Evolutionary conservation across 2,329 filamentous ascomycete genomes (phyloP), one percentile per base, ranked within the genome.

Genomic region (Hymenoscyphus albidus): DNA sequence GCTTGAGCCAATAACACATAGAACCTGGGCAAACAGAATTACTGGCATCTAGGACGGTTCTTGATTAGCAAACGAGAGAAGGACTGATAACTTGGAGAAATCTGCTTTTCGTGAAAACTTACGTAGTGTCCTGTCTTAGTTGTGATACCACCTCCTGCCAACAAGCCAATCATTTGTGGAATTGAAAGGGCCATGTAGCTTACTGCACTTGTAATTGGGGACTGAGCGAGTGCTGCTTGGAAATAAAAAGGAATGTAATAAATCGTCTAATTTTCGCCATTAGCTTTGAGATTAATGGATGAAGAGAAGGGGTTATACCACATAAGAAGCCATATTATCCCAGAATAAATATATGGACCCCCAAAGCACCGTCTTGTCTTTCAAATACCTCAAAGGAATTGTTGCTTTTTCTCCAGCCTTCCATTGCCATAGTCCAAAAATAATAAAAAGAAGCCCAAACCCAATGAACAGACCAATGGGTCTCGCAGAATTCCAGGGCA

Each of bases 161-260:
- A 14, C 9, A 59, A 31, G 22, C 27, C 38, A 31, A 59, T 10
- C 14, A 59, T 59, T 48, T 59, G 58, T 31, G 35, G 13, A 12
- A 59, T 27, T 16, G 18, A 40, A 3, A 59, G 39, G 16, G 58
- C n/a, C 18, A 59, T 59, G 18, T 31, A 22, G 10, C 39, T 38
- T 10, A 59, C 35, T 27, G 35, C 39, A 22, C 58, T 59, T 18
- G 4, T 48, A 18, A 32, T 48, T 14, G 58, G 10, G 10, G 16
- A 18, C 38, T 22, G 16, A n/a, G n/a, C 58, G n/a, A 42, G 38
- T 18, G 39, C 38, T 13, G 58, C 16, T 31, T 59, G 58, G 35
- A 59, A 59, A 31, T 59, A 59, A 44, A 59, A 40, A 13, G 58
- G 58, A 13, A 59, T 16, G 27, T 59, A 59, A 18, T 42, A 59